Base-by-base conservation (phyloP, 768 basidiomycete genomes). In the Pholiota microspora region DNA sequence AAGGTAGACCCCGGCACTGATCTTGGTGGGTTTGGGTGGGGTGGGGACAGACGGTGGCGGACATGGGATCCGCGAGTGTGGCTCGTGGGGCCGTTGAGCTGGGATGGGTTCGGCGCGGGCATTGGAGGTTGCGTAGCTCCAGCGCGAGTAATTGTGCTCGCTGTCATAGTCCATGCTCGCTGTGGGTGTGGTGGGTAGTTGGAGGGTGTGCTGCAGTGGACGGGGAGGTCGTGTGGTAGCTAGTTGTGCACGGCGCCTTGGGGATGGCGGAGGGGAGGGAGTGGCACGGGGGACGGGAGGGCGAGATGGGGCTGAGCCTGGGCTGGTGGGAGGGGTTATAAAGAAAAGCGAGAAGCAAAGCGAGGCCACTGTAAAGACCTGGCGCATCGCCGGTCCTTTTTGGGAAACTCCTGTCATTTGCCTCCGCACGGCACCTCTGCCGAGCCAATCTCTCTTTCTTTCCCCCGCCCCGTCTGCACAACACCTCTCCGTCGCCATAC, bases 1-100 rank as follows among this genome's bases (percentile, higher is more conserved):
- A 10, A 65, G 64, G 71, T 71, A 76, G 15, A 79, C 69, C 10
- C 77, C 77, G 15, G 62, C 69, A 45, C 66, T 63, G 55, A 73
- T 68, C 62, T 75, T 59, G 12, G 61, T 58, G n/a, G 61, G 64
- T 45, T 47, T 52, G 49, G 58, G 54, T 36, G 49, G 59, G 44
- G 57, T 49, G 54, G 62, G 59, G 35, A 25, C 18, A 53, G 49
- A 56, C 53, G 65, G 56, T 59, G 63, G 64, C 61, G 61, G 63
- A 65, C 63, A 54, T 54, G 59, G 49, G n/a, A n/a, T n/a, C n/a
- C 24, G 50, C 31, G 24, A 31, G 29, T 34, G 36, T 50, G 29
- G 55, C 53, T 51, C 49, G 46, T 15, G 44, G 45, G 34, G 45
- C 12, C 35, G 28, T 15, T 52, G 51, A 12, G 36, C 16, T 34